Base-by-base conservation (phyloP, 2,329 filamentous ascomycete genomes). In the Aspergillus fumigatiaffinis region DNA sequence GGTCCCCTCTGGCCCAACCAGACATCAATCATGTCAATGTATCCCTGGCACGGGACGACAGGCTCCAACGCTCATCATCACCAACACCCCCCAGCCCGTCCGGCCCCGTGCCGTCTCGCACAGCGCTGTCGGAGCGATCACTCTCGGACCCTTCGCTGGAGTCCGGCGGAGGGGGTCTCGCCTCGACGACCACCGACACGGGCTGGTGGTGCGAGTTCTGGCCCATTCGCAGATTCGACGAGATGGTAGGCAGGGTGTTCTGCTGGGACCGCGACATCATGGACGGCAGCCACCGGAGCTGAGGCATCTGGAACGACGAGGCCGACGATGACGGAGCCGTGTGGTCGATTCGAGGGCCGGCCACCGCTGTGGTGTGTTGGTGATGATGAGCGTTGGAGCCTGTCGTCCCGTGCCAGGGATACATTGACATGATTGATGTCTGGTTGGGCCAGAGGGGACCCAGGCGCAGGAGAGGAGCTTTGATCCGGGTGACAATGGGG, bases 251-350 rank as follows among this genome's bases (percentile, higher is more conserved):
- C 28, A 63, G 54, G 54, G 55, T 60, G 47, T 51, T 60, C 54
- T 58, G 61, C 23, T 58, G 57, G 25, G 60, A 47, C 9, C 62
- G 60, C 32, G 60, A 63, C 32, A 68, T 60, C 59, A 66, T 63
- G 1, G 64, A 66, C 3, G 66, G 62, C 20, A 65, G 60, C 67
- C 67, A 69, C 59, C 63, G 66, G 48, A 68, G 52, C 53, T 66
- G 65, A 1, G 66, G 58, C 55, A 68, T 60, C 47, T 61, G 63
- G 48, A 58, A 65, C 14, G 64, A 56, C 10, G 63, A 54, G 17
- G 60, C 57, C n/a, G 62, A 51, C 14, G 62, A 44, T 14, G 61
- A 50, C 6, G 48, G 52, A 3, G 53, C 51, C 21, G 58, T 44
- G 1, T 61, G 51, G 21, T 56, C 59, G 52, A 56, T 54, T 56